Evolutionary conservation across 73 alveolate species (phyloP).

Genomic region (Uronychia setigera): DNA sequence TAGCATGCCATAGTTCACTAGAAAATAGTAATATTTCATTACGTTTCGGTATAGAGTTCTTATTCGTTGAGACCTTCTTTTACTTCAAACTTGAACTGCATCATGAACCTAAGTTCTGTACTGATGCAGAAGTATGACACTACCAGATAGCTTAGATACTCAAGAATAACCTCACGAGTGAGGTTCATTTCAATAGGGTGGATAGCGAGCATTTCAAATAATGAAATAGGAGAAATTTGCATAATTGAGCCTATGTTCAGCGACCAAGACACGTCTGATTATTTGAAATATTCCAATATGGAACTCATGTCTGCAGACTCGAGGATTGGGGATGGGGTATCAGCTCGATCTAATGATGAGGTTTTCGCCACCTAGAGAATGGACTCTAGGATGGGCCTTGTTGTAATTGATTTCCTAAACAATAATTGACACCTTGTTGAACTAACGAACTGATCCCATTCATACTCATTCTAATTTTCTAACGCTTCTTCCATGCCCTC

Average conservation of each 20-base stretch:
- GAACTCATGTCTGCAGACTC: neutral
- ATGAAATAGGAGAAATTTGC: neutral
- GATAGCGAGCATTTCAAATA: neutral
- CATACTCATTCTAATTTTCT: no score
- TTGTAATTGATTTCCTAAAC: neutral
- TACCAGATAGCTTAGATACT: neutral
- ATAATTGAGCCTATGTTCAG: neutral
- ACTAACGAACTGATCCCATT: no score
- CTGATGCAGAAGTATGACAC: neutral
- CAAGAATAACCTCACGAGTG: neutral
- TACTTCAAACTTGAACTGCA: neutral
- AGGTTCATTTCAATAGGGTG: neutral
- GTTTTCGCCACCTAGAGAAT: neutral
- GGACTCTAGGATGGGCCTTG: neutral
- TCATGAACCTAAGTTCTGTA: neutral
- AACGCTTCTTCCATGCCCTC: neutral
- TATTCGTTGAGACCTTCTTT: neutral
- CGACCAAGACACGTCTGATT: neutral
- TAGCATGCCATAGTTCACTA: slow-evolving; percentile 73
- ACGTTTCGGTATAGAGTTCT: neutral
- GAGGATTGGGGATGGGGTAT: neutral
- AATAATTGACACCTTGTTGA: neutral
- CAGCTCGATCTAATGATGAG: neutral
- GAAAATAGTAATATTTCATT: neutral
- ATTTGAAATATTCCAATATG: neutral